Percentiles rank a stretch among this genome's conserved stretches.
These are phyloP conservation scores for Thielaviopsis ethacetica DNA, from an alignment of 2,329 filamentous ascomycete species.

Conservation along the genomic window DNA sequence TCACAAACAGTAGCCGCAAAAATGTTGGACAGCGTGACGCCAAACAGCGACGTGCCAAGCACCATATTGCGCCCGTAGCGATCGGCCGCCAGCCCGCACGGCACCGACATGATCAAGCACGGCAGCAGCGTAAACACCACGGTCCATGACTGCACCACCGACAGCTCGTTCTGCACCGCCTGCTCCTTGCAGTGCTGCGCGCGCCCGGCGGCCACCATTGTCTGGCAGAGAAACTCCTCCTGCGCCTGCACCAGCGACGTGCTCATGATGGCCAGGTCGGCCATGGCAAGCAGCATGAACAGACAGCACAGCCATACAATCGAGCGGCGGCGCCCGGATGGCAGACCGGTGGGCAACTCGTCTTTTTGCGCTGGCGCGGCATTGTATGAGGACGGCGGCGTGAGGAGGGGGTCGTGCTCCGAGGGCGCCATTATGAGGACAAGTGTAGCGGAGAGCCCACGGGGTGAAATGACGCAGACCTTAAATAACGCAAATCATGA, in stretches of 20 bases:
- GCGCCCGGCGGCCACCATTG: neutral
- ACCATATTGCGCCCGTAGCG: slow-evolving; percentile 12
- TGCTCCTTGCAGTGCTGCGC: slow-evolving; percentile 12
- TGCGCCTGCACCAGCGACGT: slow-evolving; percentile 10
- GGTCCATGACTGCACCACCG: slow-evolving; percentile 13
- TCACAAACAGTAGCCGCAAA: slow-evolving; percentile 11
- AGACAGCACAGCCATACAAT: slow-evolving; percentile 7
- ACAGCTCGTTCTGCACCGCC: slow-evolving; percentile 14
- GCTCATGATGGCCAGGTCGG: slow-evolving; percentile 9
- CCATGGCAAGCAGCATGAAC: slow-evolving; percentile 11
- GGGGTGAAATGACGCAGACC: too few species aligned
- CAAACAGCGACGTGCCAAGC: slow-evolving; percentile 12
- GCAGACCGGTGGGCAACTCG: neutral
- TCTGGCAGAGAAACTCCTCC: slow-evolving; percentile 11
- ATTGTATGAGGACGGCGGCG: neutral
- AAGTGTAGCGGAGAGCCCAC: too few species aligned
- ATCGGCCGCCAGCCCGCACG: slow-evolving; percentile 14
- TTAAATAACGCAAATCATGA: neutral
- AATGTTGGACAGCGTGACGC: slow-evolving; percentile 7
- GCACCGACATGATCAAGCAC: slow-evolving; percentile 12
- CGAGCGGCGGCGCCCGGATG: neutral
- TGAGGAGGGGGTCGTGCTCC: neutral
- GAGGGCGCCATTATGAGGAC: neutral
- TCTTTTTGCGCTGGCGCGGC: neutral
- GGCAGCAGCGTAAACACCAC: slow-evolving; percentile 13